These are phyloP conservation scores for Tillandsia leiboldiana DNA, from an alignment of 176 grass and related monocot species.

Conservation along the genomic window DNA sequence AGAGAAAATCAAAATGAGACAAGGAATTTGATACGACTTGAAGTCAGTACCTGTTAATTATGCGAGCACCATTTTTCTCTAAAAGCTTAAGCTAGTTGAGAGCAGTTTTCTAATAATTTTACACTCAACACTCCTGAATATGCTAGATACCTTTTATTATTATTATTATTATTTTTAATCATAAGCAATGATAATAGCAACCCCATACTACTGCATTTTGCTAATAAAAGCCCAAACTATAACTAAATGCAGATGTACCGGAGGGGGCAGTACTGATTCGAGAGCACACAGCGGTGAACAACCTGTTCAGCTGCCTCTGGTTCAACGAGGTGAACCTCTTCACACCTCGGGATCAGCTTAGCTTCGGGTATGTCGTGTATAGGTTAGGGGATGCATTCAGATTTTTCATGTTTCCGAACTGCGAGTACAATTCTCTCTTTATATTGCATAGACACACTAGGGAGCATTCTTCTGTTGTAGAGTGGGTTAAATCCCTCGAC, in stretches of 20 bases:
- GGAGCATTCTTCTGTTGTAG: conserved; percentile 79
- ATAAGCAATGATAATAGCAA: too few relatives aligned
- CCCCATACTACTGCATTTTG: too few relatives aligned
- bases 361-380: conserved; percentile 79
- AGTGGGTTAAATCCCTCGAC: conserved; percentile 85
- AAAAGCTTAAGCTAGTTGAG: too few relatives aligned
- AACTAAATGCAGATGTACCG: conserved; percentile 61
- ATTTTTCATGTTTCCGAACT: conserved; percentile 98
- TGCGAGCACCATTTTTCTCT: too few relatives aligned
- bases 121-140: too few relatives aligned
- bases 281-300: conserved; percentile 70
- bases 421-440: conserved; percentile 94
- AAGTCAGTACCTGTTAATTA: too few relatives aligned
- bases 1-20: too few relatives aligned
- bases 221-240: too few relatives aligned
- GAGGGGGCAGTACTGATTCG: conserved; percentile 88
- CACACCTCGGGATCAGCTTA: conserved; percentile 90
- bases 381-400: conserved; percentile 45
- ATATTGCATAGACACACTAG: conserved; percentile 77
- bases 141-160: too few relatives aligned
- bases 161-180: too few relatives aligned
- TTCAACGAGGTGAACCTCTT: conserved; percentile 98
- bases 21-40: too few relatives aligned
- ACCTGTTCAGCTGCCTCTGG: conserved; percentile 90
- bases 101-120: too few relatives aligned